Base-by-base conservation (phyloP, 2,329 filamentous ascomycete genomes). In the Fusarium vanettenii region DNA sequence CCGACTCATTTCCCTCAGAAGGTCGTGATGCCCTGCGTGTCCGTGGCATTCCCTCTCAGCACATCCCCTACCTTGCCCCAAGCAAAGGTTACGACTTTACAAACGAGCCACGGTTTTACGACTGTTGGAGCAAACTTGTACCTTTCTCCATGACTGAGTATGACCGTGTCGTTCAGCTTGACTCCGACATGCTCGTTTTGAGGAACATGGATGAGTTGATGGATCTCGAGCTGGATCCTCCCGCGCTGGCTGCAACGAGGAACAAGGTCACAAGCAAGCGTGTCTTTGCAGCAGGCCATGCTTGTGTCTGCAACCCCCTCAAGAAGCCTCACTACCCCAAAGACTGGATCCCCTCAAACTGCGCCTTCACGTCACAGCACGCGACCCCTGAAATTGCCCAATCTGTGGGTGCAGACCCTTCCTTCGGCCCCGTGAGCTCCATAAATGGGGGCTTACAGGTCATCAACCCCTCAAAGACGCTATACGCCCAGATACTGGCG, bases 171-270 rank as follows among this genome's bases (percentile, higher is more conserved):
- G 93, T 97, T 39, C 93, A 95, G 84, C 88, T 98, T 64, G 95
- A 98, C 84, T 93, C 92, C 79, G 95, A 98, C 85, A 97, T 97
- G 95, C 85, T 97, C 60, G 91, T 94, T 9, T 84, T 92, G 74
- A 88, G 88, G 78, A 97, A 97, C 83, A 97, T 98, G 94, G 95
- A 97, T 81, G 95, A 97, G 85, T 86, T 97, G 76, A 97, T 97
- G 94, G 91, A 94, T n/a, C 78, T 97, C 60, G 85, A 90, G 71
- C 89, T 97, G 55, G 94, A 96, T 82, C 80, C 85, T 35, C 77
- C 77, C 1, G 41, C 69, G 11, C 57, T 83, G 50, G 73, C 73
- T 48, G 78, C 72, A 33, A 67, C 68, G 5, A 74, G 72, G 27
- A 60, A 75, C n/a, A 57, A 66, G 39, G 43, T 60, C 4, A 65